phyloP scores from a whole-genome alignment of 2,329 filamentous ascomycete genomes.

The Cordyceps militaris region DNA sequence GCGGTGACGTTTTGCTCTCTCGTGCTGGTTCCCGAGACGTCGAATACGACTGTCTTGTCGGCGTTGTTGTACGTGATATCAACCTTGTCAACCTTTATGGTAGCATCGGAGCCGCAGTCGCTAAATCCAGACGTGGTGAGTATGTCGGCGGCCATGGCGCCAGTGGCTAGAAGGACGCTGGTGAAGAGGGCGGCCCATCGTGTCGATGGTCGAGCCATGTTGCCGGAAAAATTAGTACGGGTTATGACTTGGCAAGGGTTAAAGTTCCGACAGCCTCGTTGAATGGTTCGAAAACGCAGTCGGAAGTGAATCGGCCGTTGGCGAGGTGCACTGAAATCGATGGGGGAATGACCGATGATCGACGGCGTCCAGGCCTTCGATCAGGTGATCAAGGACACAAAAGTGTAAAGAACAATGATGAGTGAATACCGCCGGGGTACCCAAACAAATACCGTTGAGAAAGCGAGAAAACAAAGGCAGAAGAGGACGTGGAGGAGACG shows the following conservation, averaged over 20 bases:
- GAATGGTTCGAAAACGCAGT: too few species aligned
- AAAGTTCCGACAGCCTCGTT: too few species aligned
- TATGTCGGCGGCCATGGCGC: slow-evolving; percentile 59
- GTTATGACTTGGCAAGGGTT: too few species aligned
- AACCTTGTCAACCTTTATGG: slow-evolving; percentile 63
- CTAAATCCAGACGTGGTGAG: slow-evolving; percentile 76
- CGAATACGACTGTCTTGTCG: slow-evolving; percentile 67
- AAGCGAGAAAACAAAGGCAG: slow-evolving; percentile 6
- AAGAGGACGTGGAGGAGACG: slow-evolving; percentile 1
- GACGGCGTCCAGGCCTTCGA: slow-evolving; percentile 12
- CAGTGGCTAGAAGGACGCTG: slow-evolving; percentile 29
- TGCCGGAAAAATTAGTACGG: slow-evolving; percentile 10
- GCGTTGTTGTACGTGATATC: slow-evolving; percentile 73
- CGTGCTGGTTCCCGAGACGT: slow-evolving; percentile 68
- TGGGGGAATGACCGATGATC: slow-evolving; percentile 5
- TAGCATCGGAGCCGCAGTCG: slow-evolving; percentile 51
- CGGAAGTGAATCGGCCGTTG: slow-evolving; percentile 1
- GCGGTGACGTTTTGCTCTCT: slow-evolving; percentile 75
- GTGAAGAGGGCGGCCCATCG: slow-evolving; percentile 29
- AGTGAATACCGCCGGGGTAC: slow-evolving; percentile 8
- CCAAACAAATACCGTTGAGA: slow-evolving; percentile 6
- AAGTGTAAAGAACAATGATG: slow-evolving; percentile 15
- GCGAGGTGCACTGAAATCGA: background rate
- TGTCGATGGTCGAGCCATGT: slow-evolving; percentile 27
- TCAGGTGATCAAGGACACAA: background rate